Evolutionary conservation across 345 rosid species (phyloP).

Genomic region (Eucalyptus regnans): DNA sequence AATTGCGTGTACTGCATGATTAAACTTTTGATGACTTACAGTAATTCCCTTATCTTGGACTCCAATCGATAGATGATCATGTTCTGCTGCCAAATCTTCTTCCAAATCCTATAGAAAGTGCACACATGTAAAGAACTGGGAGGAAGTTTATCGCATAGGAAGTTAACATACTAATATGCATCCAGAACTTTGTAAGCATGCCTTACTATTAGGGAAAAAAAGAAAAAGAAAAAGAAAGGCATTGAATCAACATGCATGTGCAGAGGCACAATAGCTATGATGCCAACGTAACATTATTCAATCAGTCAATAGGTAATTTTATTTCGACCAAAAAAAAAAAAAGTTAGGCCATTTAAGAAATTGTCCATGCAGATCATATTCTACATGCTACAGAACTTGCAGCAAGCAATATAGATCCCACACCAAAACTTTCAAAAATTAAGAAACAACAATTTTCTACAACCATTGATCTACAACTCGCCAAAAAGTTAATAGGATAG

Average conservation of each 20-base stretch:
- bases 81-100: neutral
- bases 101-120: neutral
- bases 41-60: constrained; percentile 12
- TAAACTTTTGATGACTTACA: constrained; percentile 10
- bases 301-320: neutral
- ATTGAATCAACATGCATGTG: neutral
- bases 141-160: neutral
- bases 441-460: neutral
- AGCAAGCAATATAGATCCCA: neutral
- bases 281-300: neutral
- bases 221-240: neutral
- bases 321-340: neutral
- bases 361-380: neutral
- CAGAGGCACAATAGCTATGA: neutral
- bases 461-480: neutral
- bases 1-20: constrained; percentile 24
- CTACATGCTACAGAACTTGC: neutral
- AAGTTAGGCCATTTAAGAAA: neutral
- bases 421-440: neutral
- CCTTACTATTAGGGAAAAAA: neutral
- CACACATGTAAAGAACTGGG: neutral
- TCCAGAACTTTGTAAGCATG: neutral
- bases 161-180: neutral
- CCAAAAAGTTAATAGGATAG: neutral
- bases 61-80: constrained; percentile 18